phyloP scores from a whole-genome alignment of 2,329 filamentous ascomycete genomes.

The Fusarium redolens region DNA sequence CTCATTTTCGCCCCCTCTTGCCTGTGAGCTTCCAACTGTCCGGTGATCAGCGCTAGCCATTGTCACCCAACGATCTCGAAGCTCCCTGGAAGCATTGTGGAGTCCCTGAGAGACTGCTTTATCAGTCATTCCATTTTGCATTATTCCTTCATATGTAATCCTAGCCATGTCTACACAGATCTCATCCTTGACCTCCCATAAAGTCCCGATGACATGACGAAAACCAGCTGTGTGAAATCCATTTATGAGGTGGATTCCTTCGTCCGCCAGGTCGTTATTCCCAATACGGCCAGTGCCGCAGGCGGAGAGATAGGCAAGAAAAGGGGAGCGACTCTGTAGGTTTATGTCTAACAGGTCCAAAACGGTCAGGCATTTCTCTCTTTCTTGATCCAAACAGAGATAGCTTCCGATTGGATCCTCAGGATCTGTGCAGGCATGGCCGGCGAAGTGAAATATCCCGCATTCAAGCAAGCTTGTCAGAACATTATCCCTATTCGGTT shows the following conservation, averaged over 20 bases:
- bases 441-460: background rate
- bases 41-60: background rate
- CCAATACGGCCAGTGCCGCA: background rate
- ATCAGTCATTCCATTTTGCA: background rate
- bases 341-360: background rate
- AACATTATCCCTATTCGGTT: background rate
- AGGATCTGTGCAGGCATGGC: background rate
- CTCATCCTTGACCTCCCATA: background rate
- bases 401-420: background rate
- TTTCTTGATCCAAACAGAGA: background rate
- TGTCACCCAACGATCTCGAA: background rate
- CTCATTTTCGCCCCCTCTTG: fast-evolving
- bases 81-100: background rate
- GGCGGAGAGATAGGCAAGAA: background rate
- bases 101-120: background rate
- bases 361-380: background rate
- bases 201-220: background rate
- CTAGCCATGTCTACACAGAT: background rate
- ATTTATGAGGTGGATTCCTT: background rate
- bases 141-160: background rate
- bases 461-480: background rate
- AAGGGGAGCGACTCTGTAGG: background rate
- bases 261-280: background rate
- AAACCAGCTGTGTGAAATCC: background rate
- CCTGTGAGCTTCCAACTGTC: fast-evolving